Evolutionary conservation across 345 rosid genomes (phyloP), one percentile per base, ranked within the genome.

Genomic region (Rhizophora mangle): DNA sequence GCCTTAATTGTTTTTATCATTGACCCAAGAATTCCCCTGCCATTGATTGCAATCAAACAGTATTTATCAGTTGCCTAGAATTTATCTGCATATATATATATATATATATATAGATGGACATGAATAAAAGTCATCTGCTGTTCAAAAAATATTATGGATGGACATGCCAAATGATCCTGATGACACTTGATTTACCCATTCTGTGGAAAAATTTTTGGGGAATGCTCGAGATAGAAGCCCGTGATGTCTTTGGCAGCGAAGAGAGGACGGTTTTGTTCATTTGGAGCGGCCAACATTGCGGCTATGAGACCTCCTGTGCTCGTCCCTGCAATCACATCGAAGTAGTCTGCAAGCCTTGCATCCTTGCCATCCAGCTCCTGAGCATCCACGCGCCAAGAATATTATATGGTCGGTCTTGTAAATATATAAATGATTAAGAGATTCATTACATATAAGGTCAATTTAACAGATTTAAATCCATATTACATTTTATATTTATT

Each of bases 121-220:
- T 34, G 37, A 34, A 34, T 34, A 34, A 1, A 34, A 34, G 8
- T 34, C 37, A 34, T 34, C 37, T 34, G 37, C 37, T 2, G 37
- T 7, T 34, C 8, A 34, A 34, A 34, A 34, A 34, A 34, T 34
- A 34, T 34, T 7, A 34, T 7, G 9, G 3, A 43, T 29, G 39
- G 9, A 3, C 39, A 1, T 32, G 5, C 4, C n/a, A 20, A 37
- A 32, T 34, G 32, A 18, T 6, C 18, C 49, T 43, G 49, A 11
- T 13, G 19, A 15, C 19, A 11, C 22, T 37, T 11, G 29, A 39
- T 32, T 56, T 70, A 76, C 84, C 64, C 73, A 6, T 64, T 29
- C 49, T 86, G 90, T 29, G 91, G 88, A 65, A 86, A 90, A 53
- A 90, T 86, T 63, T 78, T 80, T 1, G 87, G 89, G 70, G 85